Evolutionary conservation across 768 basidiomycete genomes (phyloP).

Genomic region (Plicaturopsis crispa): DNA sequence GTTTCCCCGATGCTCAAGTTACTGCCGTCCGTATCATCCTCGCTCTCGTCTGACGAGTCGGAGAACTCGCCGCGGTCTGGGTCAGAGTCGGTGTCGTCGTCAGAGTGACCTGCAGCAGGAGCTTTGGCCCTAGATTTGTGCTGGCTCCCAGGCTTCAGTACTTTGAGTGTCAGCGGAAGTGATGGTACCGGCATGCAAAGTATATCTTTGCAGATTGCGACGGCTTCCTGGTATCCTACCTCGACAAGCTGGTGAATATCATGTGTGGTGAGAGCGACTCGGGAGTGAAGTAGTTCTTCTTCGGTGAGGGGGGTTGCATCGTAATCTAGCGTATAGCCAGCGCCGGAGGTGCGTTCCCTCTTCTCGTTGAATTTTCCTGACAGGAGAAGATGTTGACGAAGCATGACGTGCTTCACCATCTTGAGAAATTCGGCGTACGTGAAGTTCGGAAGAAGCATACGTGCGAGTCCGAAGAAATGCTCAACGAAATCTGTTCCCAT

Average conservation of each 20-base stretch:
- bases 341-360: constrained; percentile 9
- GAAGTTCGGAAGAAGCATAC: constrained; percentile 19
- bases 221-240: constrained; percentile 8
- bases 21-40: too few species aligned
- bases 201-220: constrained; percentile 9
- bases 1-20: too few species aligned
- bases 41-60: too few species aligned
- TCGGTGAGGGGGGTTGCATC: constrained; percentile 7
- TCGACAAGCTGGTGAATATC: constrained; percentile 7
- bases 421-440: constrained; percentile 18
- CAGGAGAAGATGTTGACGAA: constrained; percentile 17
- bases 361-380: constrained; percentile 11
- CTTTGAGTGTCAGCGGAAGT: background rate
- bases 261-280: background rate
- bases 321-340: constrained; percentile 16
- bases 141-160: too few species aligned
- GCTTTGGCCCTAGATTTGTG: too few species aligned
- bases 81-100: too few species aligned
- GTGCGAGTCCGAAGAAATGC: constrained; percentile 20
- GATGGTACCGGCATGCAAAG: constrained; percentile 5
- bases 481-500: constrained; percentile 18
- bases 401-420: constrained; percentile 18
- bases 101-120: too few species aligned
- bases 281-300: too few species aligned
- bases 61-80: too few species aligned